Percentiles rank a stretch among this genome's conserved stretches.
Conservation (phyloP, 257 asterid genomes). For the Sherardia arvensis region DNA sequence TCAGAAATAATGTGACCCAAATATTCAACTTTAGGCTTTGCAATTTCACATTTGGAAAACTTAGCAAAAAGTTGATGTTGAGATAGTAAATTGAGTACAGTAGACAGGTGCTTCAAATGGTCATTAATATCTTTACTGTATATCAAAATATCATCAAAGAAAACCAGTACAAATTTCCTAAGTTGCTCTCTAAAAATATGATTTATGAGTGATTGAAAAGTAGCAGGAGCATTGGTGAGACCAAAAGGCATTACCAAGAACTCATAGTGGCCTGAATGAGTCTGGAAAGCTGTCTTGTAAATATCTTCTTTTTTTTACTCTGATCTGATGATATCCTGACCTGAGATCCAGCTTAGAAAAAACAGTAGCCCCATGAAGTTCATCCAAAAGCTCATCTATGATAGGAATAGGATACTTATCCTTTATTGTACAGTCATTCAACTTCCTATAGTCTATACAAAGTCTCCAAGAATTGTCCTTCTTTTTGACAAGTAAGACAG, state of each 20-base stretch:
- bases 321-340: background rate
- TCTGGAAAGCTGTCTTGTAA: background rate
- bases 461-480: background rate
- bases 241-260: background rate
- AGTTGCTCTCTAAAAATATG: too few relatives aligned
- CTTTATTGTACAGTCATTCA: background rate
- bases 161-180: background rate
- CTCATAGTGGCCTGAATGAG: background rate
- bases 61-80: too few relatives aligned
- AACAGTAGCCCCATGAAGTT: background rate
- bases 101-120: too few relatives aligned
- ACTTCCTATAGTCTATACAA: background rate
- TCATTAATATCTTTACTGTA: too few relatives aligned
- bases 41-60: too few relatives aligned
- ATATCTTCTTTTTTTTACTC: background rate
- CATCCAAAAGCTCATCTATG: background rate
- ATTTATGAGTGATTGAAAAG: background rate
- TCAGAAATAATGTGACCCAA: too few relatives aligned
- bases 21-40: too few relatives aligned
- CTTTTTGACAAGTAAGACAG: too few relatives aligned
- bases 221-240: background rate
- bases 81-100: too few relatives aligned
- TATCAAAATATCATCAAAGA: background rate
- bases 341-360: background rate
- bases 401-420: background rate